Evolutionary conservation across 129 eudicot species (phyloP), one percentile per base, ranked within the genome.

Genomic region (Gnaphalium uliginosum): DNA sequence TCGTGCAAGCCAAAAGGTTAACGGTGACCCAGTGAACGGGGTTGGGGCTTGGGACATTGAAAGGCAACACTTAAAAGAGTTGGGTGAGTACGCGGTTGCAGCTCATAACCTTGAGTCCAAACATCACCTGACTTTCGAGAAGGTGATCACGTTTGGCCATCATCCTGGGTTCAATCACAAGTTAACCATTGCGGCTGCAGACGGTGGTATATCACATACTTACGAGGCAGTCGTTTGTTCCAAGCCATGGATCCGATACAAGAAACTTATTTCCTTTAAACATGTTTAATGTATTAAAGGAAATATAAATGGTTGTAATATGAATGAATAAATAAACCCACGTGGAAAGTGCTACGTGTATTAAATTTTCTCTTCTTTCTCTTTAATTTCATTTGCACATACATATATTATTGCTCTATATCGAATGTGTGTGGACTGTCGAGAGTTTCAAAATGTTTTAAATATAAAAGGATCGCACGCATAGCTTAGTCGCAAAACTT

Each of bases 181-280:
- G 78, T 39, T 79, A 62, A 72, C 78, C 17, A 72, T 79, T 37
- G 69, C 50, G 0, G 83, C 83, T 6, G 25, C 78, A 25, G 74
- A 72, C 5, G 53, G 73, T 22, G 63, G 74, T 25, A 35, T 79
- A 35, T 35, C 78, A 14, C 74, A 79, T 54, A 79, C 83, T 14
- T 79, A 79, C 19, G 78, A 79, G 66, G 83, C 74, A 14, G 83
- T 79, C 37, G 83, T 79, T 26, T 66, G 68, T 56, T 39, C 54
- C 69, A 79, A 79, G 73, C 83, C 83, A 72, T 17, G 66, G 69
- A 54, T 65, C 1, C 69, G 73, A 19, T 65, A 18, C 69, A 79
- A 73, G 78, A 73, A 73, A 41, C 83, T 79, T 37, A 66, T 79
- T 73, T 79, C 83, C 78, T 79, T 79, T 46, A 53, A 79, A 53